Conservation (phyloP, 2,329 filamentous ascomycete species). For the Aspergillus pseudonomiae region DNA sequence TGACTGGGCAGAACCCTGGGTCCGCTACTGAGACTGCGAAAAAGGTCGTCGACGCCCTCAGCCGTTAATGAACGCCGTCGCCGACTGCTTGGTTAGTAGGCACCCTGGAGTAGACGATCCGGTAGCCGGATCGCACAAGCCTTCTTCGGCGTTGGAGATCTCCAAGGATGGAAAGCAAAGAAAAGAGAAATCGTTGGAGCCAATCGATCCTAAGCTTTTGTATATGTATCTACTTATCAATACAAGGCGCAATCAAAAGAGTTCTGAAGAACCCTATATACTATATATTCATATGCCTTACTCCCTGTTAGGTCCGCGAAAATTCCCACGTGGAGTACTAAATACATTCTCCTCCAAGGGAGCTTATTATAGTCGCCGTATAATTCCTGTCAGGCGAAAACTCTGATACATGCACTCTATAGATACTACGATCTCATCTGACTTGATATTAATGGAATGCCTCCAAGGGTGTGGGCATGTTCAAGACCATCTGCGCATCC, state of each 20-base stretch:
- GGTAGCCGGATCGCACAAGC: background rate
- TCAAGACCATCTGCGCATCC: background rate
- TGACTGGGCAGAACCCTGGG: background rate
- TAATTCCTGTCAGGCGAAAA: background rate
- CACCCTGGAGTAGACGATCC: background rate
- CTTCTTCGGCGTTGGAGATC: background rate
- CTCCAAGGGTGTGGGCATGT: background rate
- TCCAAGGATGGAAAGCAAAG: background rate
- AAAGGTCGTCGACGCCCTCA: background rate
- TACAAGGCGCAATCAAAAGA: background rate
- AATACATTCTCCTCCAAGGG: background rate
- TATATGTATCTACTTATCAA: background rate
- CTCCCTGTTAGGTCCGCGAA: background rate
- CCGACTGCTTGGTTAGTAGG: no score
- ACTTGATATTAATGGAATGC: background rate
- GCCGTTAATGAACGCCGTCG: background rate
- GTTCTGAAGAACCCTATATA: background rate
- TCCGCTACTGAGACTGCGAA: background rate
- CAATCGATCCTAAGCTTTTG: background rate
- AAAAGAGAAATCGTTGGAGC: background rate
- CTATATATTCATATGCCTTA: background rate
- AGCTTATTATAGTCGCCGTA: background rate
- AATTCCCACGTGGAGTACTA: background rate
- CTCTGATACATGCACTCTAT: background rate
- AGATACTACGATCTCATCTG: background rate